Percentiles rank a stretch among this genome's conserved stretches.
Conservation (phyloP, 139 green algal species). For the Spirogloea muscicola region DNA sequence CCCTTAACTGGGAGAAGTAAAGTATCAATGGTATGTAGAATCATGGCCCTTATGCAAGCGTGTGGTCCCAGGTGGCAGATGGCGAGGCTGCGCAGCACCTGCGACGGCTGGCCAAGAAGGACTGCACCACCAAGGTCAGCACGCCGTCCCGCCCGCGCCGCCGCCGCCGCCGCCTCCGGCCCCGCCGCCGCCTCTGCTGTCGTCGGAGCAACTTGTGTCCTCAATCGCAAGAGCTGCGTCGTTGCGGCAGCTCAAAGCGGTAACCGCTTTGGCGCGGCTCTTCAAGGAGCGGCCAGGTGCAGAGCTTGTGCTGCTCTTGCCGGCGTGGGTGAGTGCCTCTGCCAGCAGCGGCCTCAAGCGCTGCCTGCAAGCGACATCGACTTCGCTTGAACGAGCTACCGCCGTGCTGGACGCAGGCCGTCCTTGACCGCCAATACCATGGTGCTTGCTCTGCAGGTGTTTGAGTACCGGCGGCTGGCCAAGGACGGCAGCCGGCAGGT, state of each 20-base stretch:
- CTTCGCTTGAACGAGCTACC: no score
- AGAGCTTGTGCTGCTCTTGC: conserved; percentile 52
- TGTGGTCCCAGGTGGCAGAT: conserved; percentile 61
- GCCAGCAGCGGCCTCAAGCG: no score
- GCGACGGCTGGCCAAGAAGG: conserved; percentile 69
- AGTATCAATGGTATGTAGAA: no score
- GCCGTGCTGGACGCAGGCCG: neutral
- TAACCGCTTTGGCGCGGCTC: conserved; percentile 59
- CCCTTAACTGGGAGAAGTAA: no score
- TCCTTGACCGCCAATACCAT: neutral
- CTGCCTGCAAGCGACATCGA: no score
- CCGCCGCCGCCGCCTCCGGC: no score
- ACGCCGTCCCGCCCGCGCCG: no score
- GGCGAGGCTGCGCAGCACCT: conserved; percentile 68
- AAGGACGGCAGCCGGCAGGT: conserved; percentile 67
- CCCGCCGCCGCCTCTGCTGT: no score
- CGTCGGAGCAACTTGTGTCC: no score
- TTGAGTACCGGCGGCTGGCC: conserved; percentile 63
- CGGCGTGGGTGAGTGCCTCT: conserved; percentile 61
- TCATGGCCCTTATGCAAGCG: no score
- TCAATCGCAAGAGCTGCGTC: no score
- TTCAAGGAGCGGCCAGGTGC: conserved; percentile 32
- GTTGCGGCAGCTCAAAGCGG: conserved; percentile 70
- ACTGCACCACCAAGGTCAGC: conserved; percentile 68
- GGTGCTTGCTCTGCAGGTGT: neutral